Conservation (phyloP, 2,329 filamentous ascomycete species). For the Penicillium nordicum region DNA sequence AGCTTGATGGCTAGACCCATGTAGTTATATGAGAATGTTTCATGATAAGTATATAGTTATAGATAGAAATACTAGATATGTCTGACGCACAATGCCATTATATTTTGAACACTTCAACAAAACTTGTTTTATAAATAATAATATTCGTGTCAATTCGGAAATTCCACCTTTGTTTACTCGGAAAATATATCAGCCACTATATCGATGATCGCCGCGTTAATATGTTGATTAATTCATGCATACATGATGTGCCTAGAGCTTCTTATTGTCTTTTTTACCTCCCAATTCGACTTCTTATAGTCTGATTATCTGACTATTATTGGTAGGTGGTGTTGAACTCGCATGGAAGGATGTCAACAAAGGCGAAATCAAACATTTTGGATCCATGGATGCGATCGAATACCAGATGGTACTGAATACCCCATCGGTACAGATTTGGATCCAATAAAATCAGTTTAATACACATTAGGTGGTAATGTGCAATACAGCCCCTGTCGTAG, state of each 20-base stretch:
- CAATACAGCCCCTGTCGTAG: slow-evolving; percentile 19
- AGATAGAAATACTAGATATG: neutral
- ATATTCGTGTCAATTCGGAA: neutral
- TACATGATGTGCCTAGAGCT: neutral
- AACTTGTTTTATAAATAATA: neutral
- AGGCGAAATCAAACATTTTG: slow-evolving; percentile 3
- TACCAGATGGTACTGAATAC: slow-evolving; percentile 1
- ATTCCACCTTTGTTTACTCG: neutral
- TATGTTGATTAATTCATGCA: neutral
- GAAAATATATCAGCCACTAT: slow-evolving; percentile 8
- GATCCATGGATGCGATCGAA: slow-evolving; percentile 5
- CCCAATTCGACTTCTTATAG: neutral
- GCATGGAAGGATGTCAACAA: neutral
- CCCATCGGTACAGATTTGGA: rapidly evolving
- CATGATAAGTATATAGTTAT: neutral
- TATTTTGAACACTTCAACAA: neutral
- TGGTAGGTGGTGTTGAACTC: neutral
- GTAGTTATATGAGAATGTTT: neutral
- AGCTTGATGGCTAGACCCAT: neutral
- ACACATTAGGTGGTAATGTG: neutral
- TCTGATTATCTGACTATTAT: neutral
- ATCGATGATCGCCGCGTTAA: neutral
- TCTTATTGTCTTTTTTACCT: neutral
- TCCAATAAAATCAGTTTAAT: slow-evolving; percentile 1
- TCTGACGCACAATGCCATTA: slow-evolving; percentile 5